A percentile compares a stretch with the other conserved stretches of the same genome.
phyloP scores from a whole-genome alignment of 345 rosid species.

The Erodium maritimum region DNA sequence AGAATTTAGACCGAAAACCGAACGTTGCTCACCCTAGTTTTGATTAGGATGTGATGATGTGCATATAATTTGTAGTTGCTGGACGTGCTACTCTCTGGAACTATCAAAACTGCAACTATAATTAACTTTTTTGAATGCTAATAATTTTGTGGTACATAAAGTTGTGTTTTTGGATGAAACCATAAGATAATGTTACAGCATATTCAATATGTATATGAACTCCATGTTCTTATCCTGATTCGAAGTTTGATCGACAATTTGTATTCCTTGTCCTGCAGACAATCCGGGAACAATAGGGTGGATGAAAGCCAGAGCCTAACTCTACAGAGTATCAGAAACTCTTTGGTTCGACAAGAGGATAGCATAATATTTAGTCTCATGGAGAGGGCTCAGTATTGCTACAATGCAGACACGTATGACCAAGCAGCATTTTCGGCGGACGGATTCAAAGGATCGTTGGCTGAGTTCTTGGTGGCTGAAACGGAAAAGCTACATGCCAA shows the following conservation, averaged over 20 bases:
- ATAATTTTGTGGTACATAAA: too few species aligned
- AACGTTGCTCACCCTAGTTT: too few species aligned
- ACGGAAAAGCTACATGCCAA: constrained; percentile 57
- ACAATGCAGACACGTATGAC: constrained; percentile 48
- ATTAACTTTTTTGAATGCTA: too few species aligned
- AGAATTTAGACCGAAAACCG: too few species aligned
- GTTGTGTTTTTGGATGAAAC: too few species aligned
- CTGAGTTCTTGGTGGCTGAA: constrained; percentile 52
- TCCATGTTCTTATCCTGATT: too few species aligned
- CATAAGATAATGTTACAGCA: background rate
- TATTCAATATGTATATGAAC: too few species aligned
- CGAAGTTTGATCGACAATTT: too few species aligned
- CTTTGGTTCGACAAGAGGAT: constrained; percentile 55
- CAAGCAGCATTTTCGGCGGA: constrained; percentile 40
- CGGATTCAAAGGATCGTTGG: constrained; percentile 50
- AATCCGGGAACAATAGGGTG: constrained; percentile 21
- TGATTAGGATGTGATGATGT: too few species aligned
- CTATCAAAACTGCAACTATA: too few species aligned
- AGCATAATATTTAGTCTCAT: constrained; percentile 57
- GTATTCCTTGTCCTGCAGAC: background rate
- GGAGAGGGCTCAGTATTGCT: constrained; percentile 54
- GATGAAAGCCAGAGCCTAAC: constrained; percentile 52
- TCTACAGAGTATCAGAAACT: constrained; percentile 40
- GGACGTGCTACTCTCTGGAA: too few species aligned
- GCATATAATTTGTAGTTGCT: too few species aligned